Conservation (phyloP, 2,329 filamentous ascomycete genomes). For the Claviceps sp. region DNA sequence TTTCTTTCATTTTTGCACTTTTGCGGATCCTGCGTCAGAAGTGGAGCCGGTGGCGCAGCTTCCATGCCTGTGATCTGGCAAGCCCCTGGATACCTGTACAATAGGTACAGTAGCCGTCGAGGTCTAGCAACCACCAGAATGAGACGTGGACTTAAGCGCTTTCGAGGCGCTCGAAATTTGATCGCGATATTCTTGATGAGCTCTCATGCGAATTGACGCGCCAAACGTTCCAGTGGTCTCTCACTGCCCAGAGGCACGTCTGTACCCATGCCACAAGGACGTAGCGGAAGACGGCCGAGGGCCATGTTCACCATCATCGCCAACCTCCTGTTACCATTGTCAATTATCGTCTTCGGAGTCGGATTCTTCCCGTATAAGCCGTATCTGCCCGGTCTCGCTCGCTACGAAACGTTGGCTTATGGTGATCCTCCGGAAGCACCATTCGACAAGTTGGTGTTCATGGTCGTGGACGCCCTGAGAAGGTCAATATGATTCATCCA, state of each 20-base stretch:
- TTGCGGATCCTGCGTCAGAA: neutral
- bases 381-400: constrained; percentile 71
- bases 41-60: constrained; percentile 1
- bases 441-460: constrained; percentile 87
- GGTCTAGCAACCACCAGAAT: neutral
- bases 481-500: constrained; percentile 39
- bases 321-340: constrained; percentile 65
- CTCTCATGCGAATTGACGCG: neutral
- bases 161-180: neutral
- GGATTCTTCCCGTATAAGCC: constrained; percentile 99
- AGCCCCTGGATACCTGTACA: neutral
- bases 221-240: neutral
- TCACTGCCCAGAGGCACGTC: neutral
- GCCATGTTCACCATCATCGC: constrained; percentile 44
- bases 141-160: neutral
- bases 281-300: constrained; percentile 16
- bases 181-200: neutral
- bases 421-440: constrained; percentile 47
- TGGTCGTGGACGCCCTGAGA: constrained; percentile 91
- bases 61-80: neutral
- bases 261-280: constrained; percentile 13
- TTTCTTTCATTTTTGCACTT: neutral
- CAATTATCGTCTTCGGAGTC: constrained; percentile 64
- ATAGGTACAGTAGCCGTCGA: neutral
- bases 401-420: constrained; percentile 44